These are phyloP conservation scores for Babesia sp. DNA, from an alignment of 169 alveolate genomes.

Conservation along the genomic window DNA sequence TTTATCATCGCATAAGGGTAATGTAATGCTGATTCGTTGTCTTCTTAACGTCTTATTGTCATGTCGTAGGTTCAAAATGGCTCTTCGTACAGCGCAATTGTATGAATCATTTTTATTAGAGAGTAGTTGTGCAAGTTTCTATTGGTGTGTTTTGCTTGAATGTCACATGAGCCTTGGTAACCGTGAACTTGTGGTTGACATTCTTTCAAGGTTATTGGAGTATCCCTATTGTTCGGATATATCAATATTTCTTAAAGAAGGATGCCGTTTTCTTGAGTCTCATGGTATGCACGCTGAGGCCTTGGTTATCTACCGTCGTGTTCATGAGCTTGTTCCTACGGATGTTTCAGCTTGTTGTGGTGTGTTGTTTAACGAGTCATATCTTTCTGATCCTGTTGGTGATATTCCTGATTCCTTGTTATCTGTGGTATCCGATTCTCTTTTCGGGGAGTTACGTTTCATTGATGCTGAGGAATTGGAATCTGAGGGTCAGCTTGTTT, in stretches of 20 bases:
- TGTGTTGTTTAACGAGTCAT: constrained; percentile 43
- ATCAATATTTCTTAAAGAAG: constrained; percentile 8
- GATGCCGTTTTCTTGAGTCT: constrained; percentile 58
- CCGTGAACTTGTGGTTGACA: constrained; percentile 10
- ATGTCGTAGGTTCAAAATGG: constrained; percentile 10
- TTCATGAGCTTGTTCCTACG: background rate
- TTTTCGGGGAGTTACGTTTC: constrained; percentile 46
- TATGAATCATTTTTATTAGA: background rate
- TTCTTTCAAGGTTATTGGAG: constrained; percentile 6
- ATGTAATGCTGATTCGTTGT: constrained; percentile 6
- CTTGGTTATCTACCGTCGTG: background rate
- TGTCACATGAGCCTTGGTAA: constrained; percentile 23
- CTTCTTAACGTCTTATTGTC: constrained; percentile 4
- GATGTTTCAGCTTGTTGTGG: constrained; percentile 39
- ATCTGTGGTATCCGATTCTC: background rate
- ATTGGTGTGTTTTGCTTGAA: constrained; percentile 13
- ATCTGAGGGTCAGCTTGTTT: constrained; percentile 12
- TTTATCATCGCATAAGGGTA: background rate
- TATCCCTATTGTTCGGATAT: background rate
- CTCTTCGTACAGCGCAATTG: constrained; percentile 2
- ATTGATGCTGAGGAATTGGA: constrained; percentile 68
- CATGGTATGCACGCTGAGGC: constrained; percentile 49
- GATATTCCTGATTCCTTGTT: background rate
- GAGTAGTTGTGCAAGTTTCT: background rate
- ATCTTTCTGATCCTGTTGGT: constrained; percentile 4